Evolutionary conservation across 805 yeast genomes (phyloP), one percentile per base, ranked within the genome.

Genomic region (Candida tibetensis): DNA sequence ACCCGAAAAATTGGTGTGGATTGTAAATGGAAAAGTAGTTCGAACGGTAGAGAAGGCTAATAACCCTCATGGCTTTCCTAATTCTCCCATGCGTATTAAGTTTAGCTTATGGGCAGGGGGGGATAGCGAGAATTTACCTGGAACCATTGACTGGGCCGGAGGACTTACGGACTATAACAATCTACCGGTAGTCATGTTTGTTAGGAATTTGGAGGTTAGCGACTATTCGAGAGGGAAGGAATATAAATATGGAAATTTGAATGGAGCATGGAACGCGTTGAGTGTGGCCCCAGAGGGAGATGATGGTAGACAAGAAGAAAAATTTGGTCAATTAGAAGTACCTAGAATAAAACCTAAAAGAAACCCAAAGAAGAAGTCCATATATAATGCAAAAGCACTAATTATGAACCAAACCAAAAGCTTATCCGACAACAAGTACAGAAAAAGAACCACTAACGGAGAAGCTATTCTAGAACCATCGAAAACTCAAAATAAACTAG

Each of bases 41-140:
- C 44, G 74, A 15, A 48, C 17, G 3, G 41, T 64, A 2, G 30
- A 17, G 8, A 39, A 44, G 2, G 10, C 25, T 10, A 49, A 44
- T 12, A 34, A 41, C 28, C 39, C 40, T 1, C 60, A 63, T 26
- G 68, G 67, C 13, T 58, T 45, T 33, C 72, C 73, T 6, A 17
- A 40, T 3, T 53, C 66, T 10, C 74, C 74, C 28, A 64, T 64
- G 69, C 33, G 45, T 5, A 47, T 68, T 17, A 56, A 55, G 37
- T 40, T 66, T 17, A 62, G 71, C 42, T 42, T 66, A 17, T 69
- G 74, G 73, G 68, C 64, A 1, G 74, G 74, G 3, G 72, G 74
- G 0, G 72, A 66, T 36, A 48, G 47, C 8, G 36, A 33, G 5
- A 66, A 65, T 32, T 47, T 40, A 7, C 45, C 43, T 4, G 74